These are phyloP conservation scores for Phytopythium boreale DNA, from an alignment of 352 stramenopile genomes.

Conservation along the genomic window DNA sequence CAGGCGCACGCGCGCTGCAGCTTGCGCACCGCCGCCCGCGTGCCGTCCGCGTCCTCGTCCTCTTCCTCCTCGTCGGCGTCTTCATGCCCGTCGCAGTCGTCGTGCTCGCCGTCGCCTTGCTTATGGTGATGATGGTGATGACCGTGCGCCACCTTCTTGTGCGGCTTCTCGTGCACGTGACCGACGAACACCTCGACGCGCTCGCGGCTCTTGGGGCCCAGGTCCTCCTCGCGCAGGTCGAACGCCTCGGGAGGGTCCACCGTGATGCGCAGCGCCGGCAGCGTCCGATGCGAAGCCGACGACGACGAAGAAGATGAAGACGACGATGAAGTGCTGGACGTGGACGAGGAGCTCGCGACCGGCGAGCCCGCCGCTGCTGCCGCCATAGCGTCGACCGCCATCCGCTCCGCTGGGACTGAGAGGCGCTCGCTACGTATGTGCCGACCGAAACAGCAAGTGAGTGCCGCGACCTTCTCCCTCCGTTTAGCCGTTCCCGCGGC, in stretches of 20 bases:
- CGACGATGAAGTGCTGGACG: constrained; percentile 13
- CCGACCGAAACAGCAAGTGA: background rate
- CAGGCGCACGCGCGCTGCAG: constrained; percentile 73
- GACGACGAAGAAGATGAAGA: constrained; percentile 8
- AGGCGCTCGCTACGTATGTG: no score
- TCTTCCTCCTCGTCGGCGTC: constrained; percentile 30
- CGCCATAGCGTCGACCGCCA: background rate
- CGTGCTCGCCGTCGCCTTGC: constrained; percentile 8
- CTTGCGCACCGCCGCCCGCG: constrained; percentile 51
- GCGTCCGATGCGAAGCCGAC: constrained; percentile 5
- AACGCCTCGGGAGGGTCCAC: constrained; percentile 23
- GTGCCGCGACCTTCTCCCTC: background rate
- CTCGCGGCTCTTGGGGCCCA: constrained; percentile 36
- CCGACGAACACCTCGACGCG: constrained; percentile 23
- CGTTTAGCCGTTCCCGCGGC: no score
- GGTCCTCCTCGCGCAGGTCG: constrained; percentile 41
- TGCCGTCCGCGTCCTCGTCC: constrained; percentile 12
- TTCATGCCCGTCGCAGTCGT: constrained; percentile 13
- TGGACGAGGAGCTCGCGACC: constrained; percentile 15
- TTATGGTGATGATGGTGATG: constrained; percentile 4
- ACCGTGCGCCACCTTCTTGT: constrained; percentile 10
- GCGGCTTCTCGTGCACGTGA: background rate
- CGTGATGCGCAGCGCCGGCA: constrained; percentile 29
- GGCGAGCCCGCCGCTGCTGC: background rate
- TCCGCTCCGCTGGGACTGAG: background rate